Conservation (phyloP, 495 filamentous ascomycete species). For the Thozetella sp. region DNA sequence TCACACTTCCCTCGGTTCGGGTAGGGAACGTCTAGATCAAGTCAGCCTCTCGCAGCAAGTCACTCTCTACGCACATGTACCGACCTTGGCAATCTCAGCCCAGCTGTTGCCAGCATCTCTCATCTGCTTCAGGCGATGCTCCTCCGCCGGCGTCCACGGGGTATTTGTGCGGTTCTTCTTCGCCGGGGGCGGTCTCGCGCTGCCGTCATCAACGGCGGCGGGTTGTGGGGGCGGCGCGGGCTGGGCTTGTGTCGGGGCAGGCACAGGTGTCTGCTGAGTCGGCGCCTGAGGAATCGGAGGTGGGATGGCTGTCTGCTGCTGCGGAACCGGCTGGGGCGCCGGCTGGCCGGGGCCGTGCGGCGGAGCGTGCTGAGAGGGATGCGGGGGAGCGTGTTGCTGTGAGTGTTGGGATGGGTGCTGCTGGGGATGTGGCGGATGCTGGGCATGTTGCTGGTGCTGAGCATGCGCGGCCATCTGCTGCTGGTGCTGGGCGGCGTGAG, state of each 20-base stretch:
- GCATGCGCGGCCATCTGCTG: slow-evolving; percentile 37
- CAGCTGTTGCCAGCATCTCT: slow-evolving; percentile 90
- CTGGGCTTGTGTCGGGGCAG: slow-evolving; percentile 27
- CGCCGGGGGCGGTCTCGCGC: slow-evolving; percentile 56
- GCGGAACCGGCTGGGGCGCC: slow-evolving; percentile 9
- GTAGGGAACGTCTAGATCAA: slow-evolving; percentile 77
- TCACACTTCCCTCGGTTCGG: slow-evolving; percentile 94
- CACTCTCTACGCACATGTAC: slow-evolving; percentile 5
- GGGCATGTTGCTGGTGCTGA: slow-evolving; percentile 2
- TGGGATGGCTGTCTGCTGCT: slow-evolving; percentile 21
- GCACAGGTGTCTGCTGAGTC: slow-evolving; percentile 8
- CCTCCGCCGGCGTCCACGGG: slow-evolving; percentile 94
- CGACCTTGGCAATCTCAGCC: slow-evolving; percentile 96
- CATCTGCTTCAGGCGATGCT: slow-evolving; percentile 90
- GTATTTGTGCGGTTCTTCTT: slow-evolving; percentile 98
- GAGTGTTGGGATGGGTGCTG: not conserved
- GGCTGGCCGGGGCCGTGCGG: slow-evolving; percentile 2
- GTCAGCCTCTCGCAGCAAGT: slow-evolving; percentile 17
- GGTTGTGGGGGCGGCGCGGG: slow-evolving; percentile 31
- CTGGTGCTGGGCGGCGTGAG: slow-evolving; percentile 19
- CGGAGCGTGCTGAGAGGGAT: slow-evolving; percentile 7
- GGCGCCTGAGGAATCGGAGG: slow-evolving; percentile 17
- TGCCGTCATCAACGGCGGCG: slow-evolving; percentile 28
- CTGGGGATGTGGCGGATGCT: not conserved
- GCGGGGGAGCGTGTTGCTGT: not conserved